Evolutionary conservation across 2,329 filamentous ascomycete genomes (phyloP).

Genomic region (Fusarium nelsonii): DNA sequence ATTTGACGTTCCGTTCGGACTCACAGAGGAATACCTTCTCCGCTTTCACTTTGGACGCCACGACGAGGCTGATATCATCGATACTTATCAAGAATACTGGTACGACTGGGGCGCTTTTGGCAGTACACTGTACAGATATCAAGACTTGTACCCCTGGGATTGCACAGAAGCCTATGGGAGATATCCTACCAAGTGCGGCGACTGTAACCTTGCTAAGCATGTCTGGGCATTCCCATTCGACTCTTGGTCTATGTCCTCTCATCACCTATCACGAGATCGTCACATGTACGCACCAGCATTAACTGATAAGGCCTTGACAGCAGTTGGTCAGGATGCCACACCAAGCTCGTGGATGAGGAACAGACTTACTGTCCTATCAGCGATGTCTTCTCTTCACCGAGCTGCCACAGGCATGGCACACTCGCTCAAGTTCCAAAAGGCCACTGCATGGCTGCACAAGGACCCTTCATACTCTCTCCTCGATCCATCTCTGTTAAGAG

Average conservation of each 20-base stretch:
- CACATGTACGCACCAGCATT: slow-evolving; percentile 51
- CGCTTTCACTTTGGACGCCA: slow-evolving; percentile 55
- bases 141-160: slow-evolving; percentile 61
- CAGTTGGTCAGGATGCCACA: slow-evolving; percentile 32
- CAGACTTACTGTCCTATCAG: slow-evolving; percentile 52
- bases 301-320: slow-evolving; percentile 19
- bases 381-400: slow-evolving; percentile 49
- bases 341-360: slow-evolving; percentile 53
- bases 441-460: slow-evolving; percentile 53
- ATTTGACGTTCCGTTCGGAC: slow-evolving; percentile 55
- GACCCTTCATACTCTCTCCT: slow-evolving; percentile 7
- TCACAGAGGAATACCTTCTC: slow-evolving; percentile 59
- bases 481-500: slow-evolving; percentile 46
- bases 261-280: slow-evolving; percentile 55
- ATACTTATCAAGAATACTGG: slow-evolving; percentile 60
- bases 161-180: slow-evolving; percentile 59
- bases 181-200: slow-evolving; percentile 54
- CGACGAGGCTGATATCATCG: slow-evolving; percentile 58
- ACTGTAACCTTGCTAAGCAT: slow-evolving; percentile 60
- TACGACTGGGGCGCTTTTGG: slow-evolving; percentile 59
- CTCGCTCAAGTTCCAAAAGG: slow-evolving; percentile 44
- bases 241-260: slow-evolving; percentile 57
- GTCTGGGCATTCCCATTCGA: slow-evolving; percentile 60
- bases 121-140: slow-evolving; percentile 55
- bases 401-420: slow-evolving; percentile 55